These are phyloP conservation scores for Trifolium fragiferum DNA, from an alignment of 306 rosid species.

Conservation along the genomic window DNA sequence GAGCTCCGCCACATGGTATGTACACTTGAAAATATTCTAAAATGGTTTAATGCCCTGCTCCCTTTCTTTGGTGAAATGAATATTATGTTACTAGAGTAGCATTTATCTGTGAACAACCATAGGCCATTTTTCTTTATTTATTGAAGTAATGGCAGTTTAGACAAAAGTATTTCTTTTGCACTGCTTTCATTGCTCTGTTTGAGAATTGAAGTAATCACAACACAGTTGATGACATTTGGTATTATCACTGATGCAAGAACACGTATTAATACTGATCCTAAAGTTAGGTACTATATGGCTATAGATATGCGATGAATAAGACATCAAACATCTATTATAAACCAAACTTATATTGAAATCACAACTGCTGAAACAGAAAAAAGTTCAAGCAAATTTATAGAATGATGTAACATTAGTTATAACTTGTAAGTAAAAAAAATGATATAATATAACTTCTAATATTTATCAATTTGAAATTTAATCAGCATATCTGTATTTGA, in stretches of 20 bases:
- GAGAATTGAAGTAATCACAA: too few species aligned
- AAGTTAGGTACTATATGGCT: neutral
- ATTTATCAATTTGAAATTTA: neutral
- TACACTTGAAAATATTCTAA: slow-evolving; percentile 5
- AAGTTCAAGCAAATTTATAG: neutral
- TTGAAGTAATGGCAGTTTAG: neutral
- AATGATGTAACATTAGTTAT: neutral
- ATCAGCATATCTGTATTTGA: neutral
- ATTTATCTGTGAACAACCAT: neutral
- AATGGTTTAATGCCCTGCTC: slow-evolving; percentile 18
- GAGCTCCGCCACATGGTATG: slow-evolving; percentile 99
- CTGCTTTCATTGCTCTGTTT: too few species aligned
- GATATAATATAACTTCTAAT: neutral
- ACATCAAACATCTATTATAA: neutral
- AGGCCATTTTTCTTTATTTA: neutral
- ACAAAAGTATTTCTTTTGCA: too few species aligned
- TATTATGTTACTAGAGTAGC: neutral
- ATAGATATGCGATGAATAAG: neutral
- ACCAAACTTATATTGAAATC: neutral
- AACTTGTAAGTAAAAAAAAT: neutral
- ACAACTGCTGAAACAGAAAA: neutral
- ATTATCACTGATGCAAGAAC: too few species aligned
- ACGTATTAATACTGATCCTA: too few species aligned
- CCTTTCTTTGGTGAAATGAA: neutral
- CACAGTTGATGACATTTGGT: too few species aligned